A percentile compares a stretch with the other conserved stretches of the same genome.
These are phyloP conservation scores for Eucalyptus rudis DNA, from an alignment of 345 rosid species.

Conservation along the genomic window DNA sequence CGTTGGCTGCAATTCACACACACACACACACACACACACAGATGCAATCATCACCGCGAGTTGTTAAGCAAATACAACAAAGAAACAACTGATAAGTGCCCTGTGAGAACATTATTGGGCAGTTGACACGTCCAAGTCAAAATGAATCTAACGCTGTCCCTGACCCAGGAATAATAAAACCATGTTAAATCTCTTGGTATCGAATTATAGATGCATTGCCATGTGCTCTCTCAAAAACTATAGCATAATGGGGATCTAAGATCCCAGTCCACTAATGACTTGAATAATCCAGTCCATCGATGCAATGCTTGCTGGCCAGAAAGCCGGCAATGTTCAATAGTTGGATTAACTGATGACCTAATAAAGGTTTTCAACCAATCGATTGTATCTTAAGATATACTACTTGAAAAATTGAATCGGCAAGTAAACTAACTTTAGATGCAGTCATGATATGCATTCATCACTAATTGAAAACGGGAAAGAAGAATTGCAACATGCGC, in stretches of 20 bases:
- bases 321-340: background rate
- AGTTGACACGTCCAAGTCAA: slow-evolving; percentile 11
- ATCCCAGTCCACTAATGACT: background rate
- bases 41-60: background rate
- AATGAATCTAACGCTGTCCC: background rate
- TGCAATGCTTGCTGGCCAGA: background rate
- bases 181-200: background rate
- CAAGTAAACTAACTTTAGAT: background rate
- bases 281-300: background rate
- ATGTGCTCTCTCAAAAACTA: background rate
- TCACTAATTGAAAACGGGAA: background rate
- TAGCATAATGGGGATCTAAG: background rate
- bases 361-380: background rate
- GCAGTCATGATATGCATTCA: background rate
- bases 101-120: background rate
- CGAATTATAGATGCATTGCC: background rate
- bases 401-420: background rate
- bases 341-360: background rate
- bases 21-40: no score
- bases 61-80: background rate
- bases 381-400: background rate
- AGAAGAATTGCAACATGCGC: background rate
- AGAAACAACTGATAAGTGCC: background rate
- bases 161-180: background rate
- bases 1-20: background rate